These are phyloP conservation scores for Leishmania martiniquensis DNA, from an alignment of 208 protist genomes.

Conservation along the genomic window DNA sequence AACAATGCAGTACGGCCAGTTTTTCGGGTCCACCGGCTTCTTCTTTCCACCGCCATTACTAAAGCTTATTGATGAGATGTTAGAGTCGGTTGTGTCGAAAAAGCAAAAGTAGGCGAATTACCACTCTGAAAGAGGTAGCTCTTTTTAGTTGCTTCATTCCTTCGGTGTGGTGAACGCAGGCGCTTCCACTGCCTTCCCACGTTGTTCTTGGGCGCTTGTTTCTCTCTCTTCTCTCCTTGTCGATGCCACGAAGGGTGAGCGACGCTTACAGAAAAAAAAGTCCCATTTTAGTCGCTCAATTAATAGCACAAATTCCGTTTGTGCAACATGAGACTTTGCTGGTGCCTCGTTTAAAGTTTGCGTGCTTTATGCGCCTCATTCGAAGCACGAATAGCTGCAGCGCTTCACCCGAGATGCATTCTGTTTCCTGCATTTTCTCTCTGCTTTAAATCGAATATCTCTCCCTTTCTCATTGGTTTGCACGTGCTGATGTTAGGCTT, in stretches of 20 bases:
- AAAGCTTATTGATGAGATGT: constrained; percentile 46
- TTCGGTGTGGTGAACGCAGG: not conserved
- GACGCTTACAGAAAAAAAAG: not conserved
- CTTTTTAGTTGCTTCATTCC: not conserved
- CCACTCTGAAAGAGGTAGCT: not conserved
- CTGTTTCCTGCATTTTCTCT: not conserved
- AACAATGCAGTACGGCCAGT: constrained; percentile 61
- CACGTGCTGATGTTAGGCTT: not conserved
- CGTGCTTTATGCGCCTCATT: not conserved
- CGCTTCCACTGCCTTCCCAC: not conserved
- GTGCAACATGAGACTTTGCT: not conserved
- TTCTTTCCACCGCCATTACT: constrained; percentile 76
- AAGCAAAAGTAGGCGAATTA: constrained; percentile 11
- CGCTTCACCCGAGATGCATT: too few species aligned
- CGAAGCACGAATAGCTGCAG: not conserved
- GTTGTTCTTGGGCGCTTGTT: not conserved
- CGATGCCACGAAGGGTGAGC: not conserved
- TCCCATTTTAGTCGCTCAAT: not conserved
- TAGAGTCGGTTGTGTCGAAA: constrained; percentile 18
- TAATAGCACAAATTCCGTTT: not conserved
- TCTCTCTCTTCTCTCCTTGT: not conserved
- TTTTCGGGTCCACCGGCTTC: constrained; percentile 70
- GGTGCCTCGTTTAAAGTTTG: not conserved
- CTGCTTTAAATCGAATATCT: not conserved
- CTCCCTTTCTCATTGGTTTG: not conserved